phyloP scores from a whole-genome alignment of 176 grass and related monocot species.

The Elaeis guineensis region DNA sequence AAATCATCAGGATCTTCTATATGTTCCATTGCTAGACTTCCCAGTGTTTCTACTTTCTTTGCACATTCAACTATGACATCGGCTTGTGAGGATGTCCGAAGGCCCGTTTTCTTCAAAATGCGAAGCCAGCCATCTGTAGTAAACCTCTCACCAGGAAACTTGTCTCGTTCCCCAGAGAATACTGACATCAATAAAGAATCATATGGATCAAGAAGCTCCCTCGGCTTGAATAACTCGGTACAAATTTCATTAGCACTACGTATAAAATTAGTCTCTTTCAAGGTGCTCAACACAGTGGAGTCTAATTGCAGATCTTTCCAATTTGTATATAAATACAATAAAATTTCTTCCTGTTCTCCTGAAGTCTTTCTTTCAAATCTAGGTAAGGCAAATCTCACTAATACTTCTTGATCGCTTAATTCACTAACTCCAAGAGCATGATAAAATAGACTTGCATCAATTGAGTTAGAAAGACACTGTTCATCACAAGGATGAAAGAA shows the following conservation, averaged over 20 bases:
- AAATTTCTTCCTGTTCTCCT: conserved; percentile 81
- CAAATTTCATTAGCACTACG: conserved; percentile 68
- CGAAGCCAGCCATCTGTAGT: conserved; percentile 72
- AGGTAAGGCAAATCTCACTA: conserved; percentile 89
- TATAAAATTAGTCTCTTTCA: conserved; percentile 72
- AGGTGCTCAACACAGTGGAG: conserved; percentile 45
- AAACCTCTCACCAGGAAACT: conserved; percentile 76
- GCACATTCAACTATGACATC: conserved; percentile 86
- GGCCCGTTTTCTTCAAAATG: conserved; percentile 78
- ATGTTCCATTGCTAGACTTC: conserved; percentile 44
- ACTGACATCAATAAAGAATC: conserved; percentile 76
- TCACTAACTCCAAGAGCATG: conserved; percentile 66
- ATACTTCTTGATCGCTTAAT: conserved; percentile 72
- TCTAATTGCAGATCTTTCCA: conserved; percentile 84
- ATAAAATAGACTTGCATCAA: conserved; percentile 49
- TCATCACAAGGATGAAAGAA: conserved; percentile 83
- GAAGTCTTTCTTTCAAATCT: conserved; percentile 61
- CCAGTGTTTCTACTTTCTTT: conserved; percentile 65
- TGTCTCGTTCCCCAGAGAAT: conserved; percentile 64
- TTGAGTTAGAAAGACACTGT: conserved; percentile 52
- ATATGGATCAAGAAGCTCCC: conserved; percentile 72
- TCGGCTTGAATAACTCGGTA: conserved; percentile 63
- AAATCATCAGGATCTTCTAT: conserved; percentile 61
- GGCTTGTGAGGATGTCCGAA: conserved; percentile 63
- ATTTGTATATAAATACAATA: conserved; percentile 69